Conservation (phyloP, 2,329 filamentous ascomycete genomes). For the Colletotrichum sp. region DNA sequence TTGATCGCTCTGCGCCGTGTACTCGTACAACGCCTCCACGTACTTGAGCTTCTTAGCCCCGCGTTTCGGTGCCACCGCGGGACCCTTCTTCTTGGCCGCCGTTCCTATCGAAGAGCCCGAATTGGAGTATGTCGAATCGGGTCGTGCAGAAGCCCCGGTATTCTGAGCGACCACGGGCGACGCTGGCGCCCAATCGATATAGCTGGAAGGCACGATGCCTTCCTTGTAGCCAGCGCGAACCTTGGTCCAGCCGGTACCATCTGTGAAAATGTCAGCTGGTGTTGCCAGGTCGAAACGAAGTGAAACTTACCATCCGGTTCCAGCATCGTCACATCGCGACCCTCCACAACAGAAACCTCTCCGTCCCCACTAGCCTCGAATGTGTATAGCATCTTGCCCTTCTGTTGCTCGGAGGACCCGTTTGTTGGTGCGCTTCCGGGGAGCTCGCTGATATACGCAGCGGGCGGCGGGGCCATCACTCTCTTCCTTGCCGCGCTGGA, state of each 20-base stretch:
- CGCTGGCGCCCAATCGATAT: slow-evolving; percentile 70
- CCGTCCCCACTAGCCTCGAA: slow-evolving; percentile 84
- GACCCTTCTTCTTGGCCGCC: slow-evolving; percentile 79
- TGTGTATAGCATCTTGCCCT: slow-evolving; percentile 86
- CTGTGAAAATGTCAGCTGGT: slow-evolving; percentile 46
- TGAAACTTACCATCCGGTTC: slow-evolving; percentile 82
- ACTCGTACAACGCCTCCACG: slow-evolving; percentile 92
- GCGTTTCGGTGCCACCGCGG: slow-evolving; percentile 86
- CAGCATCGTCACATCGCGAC: slow-evolving; percentile 75
- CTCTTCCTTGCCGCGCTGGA: slow-evolving; percentile 57
- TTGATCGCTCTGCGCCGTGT: slow-evolving; percentile 80
- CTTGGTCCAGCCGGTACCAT: slow-evolving; percentile 91
- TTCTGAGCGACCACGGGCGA: slow-evolving; percentile 48
- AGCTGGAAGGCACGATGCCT: slow-evolving; percentile 86
- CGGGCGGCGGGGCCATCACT: slow-evolving; percentile 85
- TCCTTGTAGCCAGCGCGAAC: slow-evolving; percentile 76
- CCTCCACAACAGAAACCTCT: slow-evolving; percentile 81
- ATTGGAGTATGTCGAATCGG: slow-evolving; percentile 78
- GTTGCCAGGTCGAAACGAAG: not conserved
- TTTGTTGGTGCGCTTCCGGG: slow-evolving; percentile 57
- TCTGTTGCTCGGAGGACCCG: slow-evolving; percentile 57
- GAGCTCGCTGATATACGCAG: slow-evolving; percentile 75
- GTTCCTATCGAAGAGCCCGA: slow-evolving; percentile 70
- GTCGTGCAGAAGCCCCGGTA: slow-evolving; percentile 58
- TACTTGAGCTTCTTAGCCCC: slow-evolving; percentile 95